Evolutionary conservation across 345 rosid genomes (phyloP), one percentile per base, ranked within the genome.

Genomic region (Bruguiera sexangula): DNA sequence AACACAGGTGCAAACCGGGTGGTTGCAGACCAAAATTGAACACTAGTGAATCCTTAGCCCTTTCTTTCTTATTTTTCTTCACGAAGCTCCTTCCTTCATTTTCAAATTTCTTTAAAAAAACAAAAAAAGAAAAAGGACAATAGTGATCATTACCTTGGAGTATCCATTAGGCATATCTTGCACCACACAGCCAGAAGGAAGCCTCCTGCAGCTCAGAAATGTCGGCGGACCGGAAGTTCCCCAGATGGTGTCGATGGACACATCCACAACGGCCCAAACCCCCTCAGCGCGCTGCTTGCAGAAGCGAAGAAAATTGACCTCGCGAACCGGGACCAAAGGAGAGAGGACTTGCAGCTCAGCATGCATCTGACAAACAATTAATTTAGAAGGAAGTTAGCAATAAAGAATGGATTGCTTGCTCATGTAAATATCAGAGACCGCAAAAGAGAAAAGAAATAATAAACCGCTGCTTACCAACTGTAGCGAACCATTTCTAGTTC

Each of bases 251-350:
- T 92, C 98, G 9, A 92, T 63, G 5, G 99, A 96, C 69, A 96
- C 96, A 69, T 96, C 99, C 2, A 89, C 99, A 32, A 96, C 96
- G 1, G 96, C 96, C 99, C 99, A 92, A 34, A 92, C 86, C 27
- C 96, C 96, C 66, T 88, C 96, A 0, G 96, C 97, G 21, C 83
- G 99, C 71, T 92, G 98, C 82, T 90, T 92, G 86, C 98, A 92
- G 75, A 86, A 90, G 48, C 99, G 82, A 15, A 96, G 87, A 73
- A 96, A 96, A 74, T 77, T 87, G 4, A 90, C 85, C 81, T 87
- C 93, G 15, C 99, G 84, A 37, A 96, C 93, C 4, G 99, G 99
- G 27, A 96, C 99, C 48, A 96, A 80, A 20, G 99, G 99, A 39
- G 99, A 92, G 11, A 90, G 78, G 30, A 96, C 84, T 76, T 92